Evolutionary conservation across 768 basidiomycete genomes (phyloP), one percentile per base, ranked within the genome.

Genomic region (Tylopilus plumbeoviolaceoides): DNA sequence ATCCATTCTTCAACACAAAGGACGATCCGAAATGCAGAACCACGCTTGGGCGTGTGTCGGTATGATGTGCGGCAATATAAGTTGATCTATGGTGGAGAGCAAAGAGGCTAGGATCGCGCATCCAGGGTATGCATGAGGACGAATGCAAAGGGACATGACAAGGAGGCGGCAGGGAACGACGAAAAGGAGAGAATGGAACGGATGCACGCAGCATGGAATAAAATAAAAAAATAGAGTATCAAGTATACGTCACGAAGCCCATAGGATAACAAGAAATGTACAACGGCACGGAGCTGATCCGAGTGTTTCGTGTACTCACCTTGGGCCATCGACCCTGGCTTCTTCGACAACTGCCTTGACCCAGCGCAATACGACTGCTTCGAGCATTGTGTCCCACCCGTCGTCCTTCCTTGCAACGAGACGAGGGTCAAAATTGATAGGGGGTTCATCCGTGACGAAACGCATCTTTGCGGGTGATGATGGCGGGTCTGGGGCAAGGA

Each of bases 341-440:
- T 95, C 92, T 35, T 81, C 78, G 4, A 90, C 79, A 7, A 85
- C 84, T 27, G 77, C 82, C 21, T 75, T 73, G 50, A 84, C 75
- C 92, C 92, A 95, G 33, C 75, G 71, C 39, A 79, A 44, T 11
- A 92, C 69, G 0, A 81, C 76, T 20, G 61, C 61, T 64, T 87
- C 83, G 6, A 95, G 74, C 87, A 92, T 90, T 23, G 73, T 72
- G 51, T 91, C 85, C 92, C 92, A 95, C 0, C 87, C 90, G 0
- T 78, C 76, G 11, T 87, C 91, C 51, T 76, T 81, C 53, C 81
- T 75, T 27, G 91, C 92, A 3, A 94, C 80, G 3, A 83, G 67
- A 42, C 79, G 78, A 0, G 89, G 82, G 61, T 94, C 90, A 56
- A 95, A 94, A 5, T 75, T 50, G 28, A 89, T 67, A 0, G 79